Base-by-base conservation (phyloP, 192 early-diverging fungal genomes). In the Entomortierella beljakovae region DNA sequence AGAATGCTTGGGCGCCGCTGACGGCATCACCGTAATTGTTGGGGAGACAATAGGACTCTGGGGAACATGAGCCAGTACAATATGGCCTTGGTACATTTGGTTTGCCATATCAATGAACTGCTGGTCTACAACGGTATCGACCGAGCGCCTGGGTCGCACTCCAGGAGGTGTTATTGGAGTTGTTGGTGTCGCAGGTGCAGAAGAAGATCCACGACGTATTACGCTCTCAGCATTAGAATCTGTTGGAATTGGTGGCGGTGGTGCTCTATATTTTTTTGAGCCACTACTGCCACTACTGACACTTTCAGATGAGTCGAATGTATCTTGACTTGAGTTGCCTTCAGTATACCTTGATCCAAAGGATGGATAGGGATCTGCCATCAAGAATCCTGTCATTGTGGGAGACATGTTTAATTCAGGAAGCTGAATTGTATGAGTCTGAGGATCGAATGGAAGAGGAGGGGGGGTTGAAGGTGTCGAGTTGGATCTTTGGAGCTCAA, bases 341-440 rank as follows among this genome's bases (percentile, higher is more conserved):
- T 63, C 61, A 2, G 64, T 18, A 35, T 64, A 57, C 16, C 64
- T 65, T 10, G 73, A 58, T 3, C 73, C 73, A 2, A 66, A 59
- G 13, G 73, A 77, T 9, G 73, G 73, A 23, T 77, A 77, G 6
- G 73, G 73, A 52, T 77, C 73, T n/a, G 73, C 73, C 66, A 77
- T 63, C 29, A 77, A 23, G 37, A 77, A 77, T 7, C 73, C 65
- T 2, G 73, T 77, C 66, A 68, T 57, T 4, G 64, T 57, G 0
- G 73, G 59, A 6, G 73, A 64, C 43, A 68, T 53, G 26, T 56
- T 51, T 29, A 68, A 15, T 34, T 68, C 60, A 0, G 49, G 18
- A 1, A 42, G 61, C 18, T 49, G 65, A 1, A 56, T 35, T 10
- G 37, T 49, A 35, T 65, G 75, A 4, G 35, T 49, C 23, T 64